Base-by-base conservation (phyloP, 2,329 filamentous ascomycete species). In the Cladosporium sphaerospermum region DNA sequence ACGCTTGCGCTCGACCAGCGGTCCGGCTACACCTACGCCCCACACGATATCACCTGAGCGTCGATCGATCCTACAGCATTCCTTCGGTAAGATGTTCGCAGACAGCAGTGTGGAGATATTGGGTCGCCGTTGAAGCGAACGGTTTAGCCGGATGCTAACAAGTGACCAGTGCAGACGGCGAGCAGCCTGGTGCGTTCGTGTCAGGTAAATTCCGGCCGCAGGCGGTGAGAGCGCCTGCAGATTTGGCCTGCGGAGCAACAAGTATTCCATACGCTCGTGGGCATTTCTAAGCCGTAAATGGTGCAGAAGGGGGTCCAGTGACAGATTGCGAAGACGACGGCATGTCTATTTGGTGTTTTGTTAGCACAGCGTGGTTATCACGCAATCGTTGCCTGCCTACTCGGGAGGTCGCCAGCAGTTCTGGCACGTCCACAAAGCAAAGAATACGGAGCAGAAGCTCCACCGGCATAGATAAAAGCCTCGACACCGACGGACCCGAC, bases 261-360 rank as follows among this genome's bases (percentile, higher is more conserved):
- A 72, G 13, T 77, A 76, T 4, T 77, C 74, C 3, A 89, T 77
- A 3, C 74, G 67, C 33, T 71, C 61, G 34, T 82, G 79, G 34
- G 75, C 79, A 57, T 73, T 76, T 46, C 78, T 81, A 16, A 86
- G 78, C 44, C 85, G 83, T 58, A 78, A 73, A 50, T 72, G 72
- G 64, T 87, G 85, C 13, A 88, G 72, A 52, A 86, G 74, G n/a
- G 84, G 85, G 40, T 83, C 76, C 41, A 82, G 73, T 19, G 81
- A 82, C 45, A 88, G 75, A 41, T 69, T 66, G 58, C 84, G 82
- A 48, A 89, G 75, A 55, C 77, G 78, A 64, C 79, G 84, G 56
- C 75, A 84, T 37, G 78, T 79, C 83, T 85, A 64, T 52, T 13
- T 4, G 36, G n/a, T 39, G 40, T 10, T 45, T 16, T 14, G 46